Evolutionary conservation across 2,329 filamentous ascomycete genomes (phyloP).

Genomic region (Saccharata proteae): DNA sequence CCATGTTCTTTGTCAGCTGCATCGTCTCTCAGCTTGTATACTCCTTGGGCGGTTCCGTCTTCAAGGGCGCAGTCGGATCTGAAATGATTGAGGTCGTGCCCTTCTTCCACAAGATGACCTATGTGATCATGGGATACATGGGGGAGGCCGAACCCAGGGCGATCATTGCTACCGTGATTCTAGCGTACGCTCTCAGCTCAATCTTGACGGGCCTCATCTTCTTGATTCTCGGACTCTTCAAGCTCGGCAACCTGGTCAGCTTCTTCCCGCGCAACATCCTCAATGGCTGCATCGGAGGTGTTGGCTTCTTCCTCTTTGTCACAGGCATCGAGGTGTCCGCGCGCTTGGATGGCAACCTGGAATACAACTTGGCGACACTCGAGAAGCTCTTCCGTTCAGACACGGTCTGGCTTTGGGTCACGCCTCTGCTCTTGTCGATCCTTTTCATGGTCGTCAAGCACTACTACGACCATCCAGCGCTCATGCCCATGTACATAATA

Average conservation of each 20-base stretch:
- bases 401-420: slow-evolving; percentile 70
- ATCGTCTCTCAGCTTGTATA: slow-evolving; percentile 88
- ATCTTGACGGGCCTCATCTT: slow-evolving; percentile 86
- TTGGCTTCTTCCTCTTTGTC: slow-evolving; percentile 85
- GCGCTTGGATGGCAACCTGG: slow-evolving; percentile 70
- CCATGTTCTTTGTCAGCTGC: slow-evolving; percentile 97
- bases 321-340: slow-evolving; percentile 93
- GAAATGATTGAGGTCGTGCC: slow-evolving; percentile 98
- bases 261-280: slow-evolving; percentile 96
- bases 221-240: slow-evolving; percentile 77
- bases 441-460: slow-evolving; percentile 65
- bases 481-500: slow-evolving; percentile 80
- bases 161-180: slow-evolving; percentile 87
- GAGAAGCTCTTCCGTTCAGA: slow-evolving; percentile 60
- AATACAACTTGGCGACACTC: slow-evolving; percentile 67
- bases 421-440: slow-evolving; percentile 66
- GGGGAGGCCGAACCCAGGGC: slow-evolving; percentile 71
- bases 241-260: slow-evolving; percentile 81
- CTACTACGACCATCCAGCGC: slow-evolving; percentile 67
- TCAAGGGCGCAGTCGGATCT: slow-evolving; percentile 82
- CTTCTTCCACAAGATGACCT: slow-evolving; percentile 98
- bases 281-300: slow-evolving; percentile 93
- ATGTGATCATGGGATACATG: slow-evolving; percentile 67
- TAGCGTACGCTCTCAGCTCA: slow-evolving; percentile 80
- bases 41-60: slow-evolving; percentile 72